Base-by-base conservation (phyloP, 2,329 filamentous ascomycete species). In the Colletotrichum salicis region DNA sequence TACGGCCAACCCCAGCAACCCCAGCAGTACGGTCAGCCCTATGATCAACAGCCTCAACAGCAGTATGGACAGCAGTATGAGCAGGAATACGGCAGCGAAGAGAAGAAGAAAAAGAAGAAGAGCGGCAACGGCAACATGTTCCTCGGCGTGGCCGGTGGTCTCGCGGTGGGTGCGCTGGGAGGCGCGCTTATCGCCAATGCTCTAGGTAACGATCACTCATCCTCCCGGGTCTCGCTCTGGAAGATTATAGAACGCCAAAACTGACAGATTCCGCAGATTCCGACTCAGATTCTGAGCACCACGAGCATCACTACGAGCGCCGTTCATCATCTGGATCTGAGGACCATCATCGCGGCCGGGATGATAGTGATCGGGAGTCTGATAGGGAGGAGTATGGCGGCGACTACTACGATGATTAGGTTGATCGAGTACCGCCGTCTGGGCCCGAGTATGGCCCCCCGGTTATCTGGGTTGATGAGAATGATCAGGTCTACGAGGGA, bases 101-200 rank as follows among this genome's bases (percentile, higher is more conserved):
- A 64, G 51, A 60, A 61, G 61, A 68, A 67, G 12, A 57, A 81
- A 73, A 80, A 83, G 75, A 79, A 80, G 65, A 81, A 82, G 58
- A 83, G 84, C 59, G 84, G 85, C 31, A 84, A 83, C 65, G 85
- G 85, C 45, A 86, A 86, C 76, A 83, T 89, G 76, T 78, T 91
- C 24, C 81, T 88, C 48, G 89, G 86, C 27, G 90, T 86, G 64
- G 87, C 87, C 6, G 90, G 85, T 55, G 90, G 90, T 77, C 73
- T 91, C 33, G 89, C 88, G 0, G 81, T 85, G 10, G 88, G 88
- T 73, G 87, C 84, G 55, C 77, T 89, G 41, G 90, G 87, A 12
- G 90, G 89, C 58, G 90, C 88, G 4, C 77, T 90, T 45, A 79
- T 91, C 68, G 86, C 85, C 13, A 84, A 90, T 76, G 87, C 87